Conservation (phyloP, 768 basidiomycete species). For the Megacollybia marginata region DNA sequence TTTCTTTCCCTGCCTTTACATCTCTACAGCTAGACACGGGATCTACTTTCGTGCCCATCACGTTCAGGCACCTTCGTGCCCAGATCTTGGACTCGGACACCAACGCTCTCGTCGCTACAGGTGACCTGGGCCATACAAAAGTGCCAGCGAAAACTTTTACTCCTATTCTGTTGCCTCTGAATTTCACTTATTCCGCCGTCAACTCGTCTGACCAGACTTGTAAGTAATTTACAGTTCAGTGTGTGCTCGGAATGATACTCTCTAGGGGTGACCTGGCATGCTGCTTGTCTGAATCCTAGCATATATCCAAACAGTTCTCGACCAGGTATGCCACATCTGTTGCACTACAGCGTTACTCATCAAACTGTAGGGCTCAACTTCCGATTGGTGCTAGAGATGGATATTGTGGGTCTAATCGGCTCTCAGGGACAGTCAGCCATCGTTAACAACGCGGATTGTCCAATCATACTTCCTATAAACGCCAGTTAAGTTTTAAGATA, state of each 20-base stretch:
- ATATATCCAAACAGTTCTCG: constrained; percentile 43
- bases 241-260: constrained; percentile 4
- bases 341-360: constrained; percentile 4
- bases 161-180: constrained; percentile 66
- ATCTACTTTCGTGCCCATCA: constrained; percentile 70
- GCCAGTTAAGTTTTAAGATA: constrained; percentile 29
- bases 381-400: constrained; percentile 56
- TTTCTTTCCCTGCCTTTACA: constrained; percentile 76
- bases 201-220: constrained; percentile 84
- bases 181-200: constrained; percentile 74
- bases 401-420: constrained; percentile 61
- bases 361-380: constrained; percentile 47
- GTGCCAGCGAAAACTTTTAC: constrained; percentile 63
- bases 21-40: constrained; percentile 72
- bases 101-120: constrained; percentile 55
- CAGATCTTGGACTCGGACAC: constrained; percentile 66
- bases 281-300: constrained; percentile 61
- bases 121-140: constrained; percentile 49
- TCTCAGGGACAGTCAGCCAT: constrained; percentile 45
- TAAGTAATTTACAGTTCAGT: constrained; percentile 24
- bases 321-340: constrained; percentile 40
- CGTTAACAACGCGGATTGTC: constrained; percentile 57
- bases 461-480: constrained; percentile 54
- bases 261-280: constrained; percentile 68
- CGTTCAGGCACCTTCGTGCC: constrained; percentile 61